phyloP scores from a whole-genome alignment of 2,329 filamentous ascomycete genomes.

The Beauveria sp. region DNA sequence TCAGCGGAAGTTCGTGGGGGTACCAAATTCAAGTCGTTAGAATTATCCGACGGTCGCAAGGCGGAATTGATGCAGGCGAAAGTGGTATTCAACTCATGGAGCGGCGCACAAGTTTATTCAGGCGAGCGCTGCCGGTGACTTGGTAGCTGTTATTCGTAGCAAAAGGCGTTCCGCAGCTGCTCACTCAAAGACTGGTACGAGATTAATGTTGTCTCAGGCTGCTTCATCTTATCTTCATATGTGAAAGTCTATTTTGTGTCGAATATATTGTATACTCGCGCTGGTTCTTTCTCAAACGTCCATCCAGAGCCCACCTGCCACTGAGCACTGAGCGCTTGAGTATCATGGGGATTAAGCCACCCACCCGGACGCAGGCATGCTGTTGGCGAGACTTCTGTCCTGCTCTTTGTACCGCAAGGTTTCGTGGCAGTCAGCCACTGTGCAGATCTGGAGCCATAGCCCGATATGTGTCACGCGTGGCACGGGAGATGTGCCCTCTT shows the following conservation, averaged over 20 bases:
- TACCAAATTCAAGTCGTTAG: neutral
- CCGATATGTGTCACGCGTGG: neutral
- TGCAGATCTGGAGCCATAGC: neutral
- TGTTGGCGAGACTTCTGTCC: neutral
- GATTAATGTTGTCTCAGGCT: neutral
- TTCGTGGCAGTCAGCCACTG: neutral
- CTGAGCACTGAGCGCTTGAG: neutral
- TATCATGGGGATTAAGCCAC: neutral
- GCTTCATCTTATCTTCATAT: neutral
- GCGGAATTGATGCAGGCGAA: neutral
- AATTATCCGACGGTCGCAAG: neutral
- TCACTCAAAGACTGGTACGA: neutral
- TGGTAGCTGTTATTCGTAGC: neutral
- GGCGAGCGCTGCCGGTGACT: neutral
- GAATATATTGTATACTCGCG: neutral
- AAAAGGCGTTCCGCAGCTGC: neutral
- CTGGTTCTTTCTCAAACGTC: neutral
- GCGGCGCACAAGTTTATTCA: neutral
- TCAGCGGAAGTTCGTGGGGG: constrained; percentile 7
- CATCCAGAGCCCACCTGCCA: neutral
- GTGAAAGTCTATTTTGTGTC: neutral
- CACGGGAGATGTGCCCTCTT: neutral
- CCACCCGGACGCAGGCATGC: neutral
- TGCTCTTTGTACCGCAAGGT: neutral
- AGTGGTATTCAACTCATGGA: neutral